Evolutionary conservation across 176 grass and related monocot species (phyloP).

Genomic region (Areca catechu): DNA sequence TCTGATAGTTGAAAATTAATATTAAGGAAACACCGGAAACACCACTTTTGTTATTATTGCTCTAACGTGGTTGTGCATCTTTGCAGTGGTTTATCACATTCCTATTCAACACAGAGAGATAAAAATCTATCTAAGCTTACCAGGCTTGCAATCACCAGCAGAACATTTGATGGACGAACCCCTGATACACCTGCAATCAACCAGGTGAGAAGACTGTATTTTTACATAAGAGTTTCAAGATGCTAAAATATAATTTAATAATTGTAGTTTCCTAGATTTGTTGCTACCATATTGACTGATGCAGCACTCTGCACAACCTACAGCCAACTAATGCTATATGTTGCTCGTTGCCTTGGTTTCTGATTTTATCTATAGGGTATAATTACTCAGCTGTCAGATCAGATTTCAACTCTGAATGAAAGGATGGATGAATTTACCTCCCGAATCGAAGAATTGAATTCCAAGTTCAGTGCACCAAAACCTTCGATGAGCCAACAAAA

Average conservation of each 20-base stretch:
- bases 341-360: not conserved
- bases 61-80: too few species aligned
- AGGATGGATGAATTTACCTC: constrained; percentile 96
- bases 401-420: constrained; percentile 87
- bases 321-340: too few species aligned
- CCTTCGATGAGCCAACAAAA: constrained; percentile 80
- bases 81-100: constrained; percentile 79
- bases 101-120: constrained; percentile 76
- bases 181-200: constrained; percentile 54
- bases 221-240: not conserved
- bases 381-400: constrained; percentile 74
- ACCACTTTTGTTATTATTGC: too few species aligned
- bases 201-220: constrained; percentile 26
- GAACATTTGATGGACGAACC: constrained; percentile 52
- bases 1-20: too few species aligned
- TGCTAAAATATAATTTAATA: not conserved
- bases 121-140: constrained; percentile 79
- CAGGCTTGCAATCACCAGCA: constrained; percentile 62
- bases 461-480: constrained; percentile 50
- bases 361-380: constrained; percentile 39
- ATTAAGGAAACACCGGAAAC: too few species aligned
- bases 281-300: not conserved
- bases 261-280: too few species aligned
- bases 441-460: constrained; percentile 76
- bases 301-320: too few species aligned